Percentiles rank a stretch among this genome's conserved stretches.
These are phyloP conservation scores for Neurospora discreta DNA, from an alignment of 495 filamentous ascomycete genomes.

Conservation along the genomic window DNA sequence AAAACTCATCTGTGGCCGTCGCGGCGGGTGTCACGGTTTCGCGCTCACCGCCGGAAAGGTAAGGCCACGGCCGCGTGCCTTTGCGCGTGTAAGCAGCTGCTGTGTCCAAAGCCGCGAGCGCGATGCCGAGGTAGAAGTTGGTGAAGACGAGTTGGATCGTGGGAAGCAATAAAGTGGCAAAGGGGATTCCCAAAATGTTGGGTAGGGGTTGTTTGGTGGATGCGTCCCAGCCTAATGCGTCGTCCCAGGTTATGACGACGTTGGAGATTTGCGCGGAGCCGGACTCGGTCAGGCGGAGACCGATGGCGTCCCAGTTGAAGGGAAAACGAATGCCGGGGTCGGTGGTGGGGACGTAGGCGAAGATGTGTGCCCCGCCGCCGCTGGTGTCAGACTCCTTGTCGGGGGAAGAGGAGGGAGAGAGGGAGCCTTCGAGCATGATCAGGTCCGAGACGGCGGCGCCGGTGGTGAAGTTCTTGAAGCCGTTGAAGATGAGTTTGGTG, in stretches of 20 bases:
- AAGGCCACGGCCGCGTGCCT: conserved; percentile 46
- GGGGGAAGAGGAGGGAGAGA: conserved; percentile 28
- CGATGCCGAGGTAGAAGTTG: conserved; percentile 53
- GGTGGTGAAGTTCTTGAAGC: conserved; percentile 51
- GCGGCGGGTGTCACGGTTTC: conserved; percentile 1
- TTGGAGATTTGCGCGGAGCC: conserved; percentile 47
- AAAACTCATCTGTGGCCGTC: conserved; percentile 46
- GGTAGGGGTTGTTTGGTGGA: conserved; percentile 24
- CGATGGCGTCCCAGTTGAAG: conserved; percentile 53
- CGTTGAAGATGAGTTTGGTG: conserved; percentile 42
- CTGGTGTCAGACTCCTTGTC: no score
- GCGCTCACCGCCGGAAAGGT: conserved; percentile 35
- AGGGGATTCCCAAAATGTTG: conserved; percentile 36
- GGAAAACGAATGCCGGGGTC: conserved; percentile 45
- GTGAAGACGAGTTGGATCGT: conserved; percentile 52
- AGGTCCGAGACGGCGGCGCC: conserved; percentile 51
- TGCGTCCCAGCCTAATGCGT: conserved; percentile 47
- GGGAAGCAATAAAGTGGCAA: conserved; percentile 41
- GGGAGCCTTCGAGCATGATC: conserved; percentile 49
- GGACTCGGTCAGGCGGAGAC: conserved; percentile 49
- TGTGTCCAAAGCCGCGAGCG: conserved; percentile 38
- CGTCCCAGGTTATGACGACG: conserved; percentile 41
- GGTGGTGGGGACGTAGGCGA: conserved; percentile 40
- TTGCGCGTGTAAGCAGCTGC: conserved; percentile 40
- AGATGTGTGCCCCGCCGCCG: conserved; percentile 42